phyloP scores from a whole-genome alignment of 192 early-diverging fungal genomes.

The Phlyctochytrium planicorne region DNA sequence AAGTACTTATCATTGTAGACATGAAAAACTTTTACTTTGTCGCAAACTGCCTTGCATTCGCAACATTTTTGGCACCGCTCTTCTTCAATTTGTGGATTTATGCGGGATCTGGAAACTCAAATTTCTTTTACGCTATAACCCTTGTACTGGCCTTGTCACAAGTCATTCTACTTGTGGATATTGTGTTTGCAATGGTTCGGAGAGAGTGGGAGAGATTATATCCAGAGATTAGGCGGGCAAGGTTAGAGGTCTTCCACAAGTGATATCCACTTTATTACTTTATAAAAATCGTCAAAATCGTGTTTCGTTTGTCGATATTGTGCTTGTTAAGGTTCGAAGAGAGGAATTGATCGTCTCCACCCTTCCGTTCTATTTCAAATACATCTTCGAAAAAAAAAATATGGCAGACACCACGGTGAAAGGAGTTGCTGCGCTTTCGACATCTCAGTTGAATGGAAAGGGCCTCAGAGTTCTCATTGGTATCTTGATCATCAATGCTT shows the following conservation, averaged over 20 bases:
- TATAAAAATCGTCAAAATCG: too few species aligned
- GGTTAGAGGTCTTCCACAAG: constrained; percentile 46
- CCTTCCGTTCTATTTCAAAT: too few species aligned
- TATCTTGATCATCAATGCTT: neutral
- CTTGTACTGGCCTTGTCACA: constrained; percentile 88
- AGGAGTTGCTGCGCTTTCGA: neutral
- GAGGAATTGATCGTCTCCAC: too few species aligned
- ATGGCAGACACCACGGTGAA: neutral
- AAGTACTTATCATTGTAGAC: constrained; percentile 53
- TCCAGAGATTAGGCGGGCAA: constrained; percentile 48
- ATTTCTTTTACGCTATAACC: constrained; percentile 97
- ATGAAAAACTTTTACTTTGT: constrained; percentile 78
- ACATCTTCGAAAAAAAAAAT: neutral
- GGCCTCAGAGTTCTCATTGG: constrained; percentile 4
- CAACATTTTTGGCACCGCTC: constrained; percentile 77
- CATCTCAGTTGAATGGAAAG: neutral
- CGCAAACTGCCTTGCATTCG: constrained; percentile 68
- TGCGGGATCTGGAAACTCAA: constrained; percentile 93
- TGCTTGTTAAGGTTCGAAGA: too few species aligned
- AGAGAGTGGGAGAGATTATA: constrained; percentile 78
- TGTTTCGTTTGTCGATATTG: too few species aligned
- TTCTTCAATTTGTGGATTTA: constrained; percentile 97
- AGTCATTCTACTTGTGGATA: constrained; percentile 81
- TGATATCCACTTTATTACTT: constrained; percentile 17
- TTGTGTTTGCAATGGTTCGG: constrained; percentile 71